A percentile compares a stretch with the other conserved stretches of the same genome.
phyloP scores from a whole-genome alignment of 768 basidiomycete species.

The Pisolithus orientalis region DNA sequence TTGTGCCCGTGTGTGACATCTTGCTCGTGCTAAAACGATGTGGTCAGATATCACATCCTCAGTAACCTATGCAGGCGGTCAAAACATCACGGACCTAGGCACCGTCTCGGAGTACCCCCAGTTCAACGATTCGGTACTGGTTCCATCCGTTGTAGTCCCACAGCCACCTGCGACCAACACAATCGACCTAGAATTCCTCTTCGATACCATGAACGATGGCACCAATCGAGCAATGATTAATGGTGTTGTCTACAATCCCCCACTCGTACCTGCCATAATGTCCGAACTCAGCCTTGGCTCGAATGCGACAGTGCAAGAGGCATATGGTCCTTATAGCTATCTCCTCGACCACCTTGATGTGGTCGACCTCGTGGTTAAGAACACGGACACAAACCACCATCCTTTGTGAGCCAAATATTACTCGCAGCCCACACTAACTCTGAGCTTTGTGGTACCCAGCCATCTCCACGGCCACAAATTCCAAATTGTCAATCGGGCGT shows the following conservation, averaged over 20 bases:
- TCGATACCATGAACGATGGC: conserved; percentile 83
- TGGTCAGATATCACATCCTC: conserved; percentile 72
- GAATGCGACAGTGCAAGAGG: conserved; percentile 56
- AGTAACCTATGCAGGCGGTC: conserved; percentile 62
- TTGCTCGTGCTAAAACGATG: background rate
- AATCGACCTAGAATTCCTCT: conserved; percentile 65
- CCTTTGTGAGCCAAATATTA: conserved; percentile 60
- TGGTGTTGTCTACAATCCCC: conserved; percentile 58
- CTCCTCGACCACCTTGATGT: conserved; percentile 71
- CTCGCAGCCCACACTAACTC: background rate
- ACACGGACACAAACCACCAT: conserved; percentile 68
- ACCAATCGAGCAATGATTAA: conserved; percentile 82
- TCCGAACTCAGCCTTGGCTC: conserved; percentile 70
- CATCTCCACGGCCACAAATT: conserved; percentile 88
- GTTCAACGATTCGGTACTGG: conserved; percentile 62
- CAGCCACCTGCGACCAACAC: conserved; percentile 48
- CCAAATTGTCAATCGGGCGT: conserved; percentile 69
- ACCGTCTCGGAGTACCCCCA: conserved; percentile 51
- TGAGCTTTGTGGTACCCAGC: conserved; percentile 35
- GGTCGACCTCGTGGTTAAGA: conserved; percentile 71
- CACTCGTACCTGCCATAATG: conserved; percentile 71
- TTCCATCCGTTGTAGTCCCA: conserved; percentile 51
- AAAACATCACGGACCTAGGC: conserved; percentile 47
- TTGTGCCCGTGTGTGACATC: background rate
- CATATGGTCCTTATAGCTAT: conserved; percentile 79